phyloP scores from a whole-genome alignment of 352 stramenopile species.

The Phytophthora podocarpi region DNA sequence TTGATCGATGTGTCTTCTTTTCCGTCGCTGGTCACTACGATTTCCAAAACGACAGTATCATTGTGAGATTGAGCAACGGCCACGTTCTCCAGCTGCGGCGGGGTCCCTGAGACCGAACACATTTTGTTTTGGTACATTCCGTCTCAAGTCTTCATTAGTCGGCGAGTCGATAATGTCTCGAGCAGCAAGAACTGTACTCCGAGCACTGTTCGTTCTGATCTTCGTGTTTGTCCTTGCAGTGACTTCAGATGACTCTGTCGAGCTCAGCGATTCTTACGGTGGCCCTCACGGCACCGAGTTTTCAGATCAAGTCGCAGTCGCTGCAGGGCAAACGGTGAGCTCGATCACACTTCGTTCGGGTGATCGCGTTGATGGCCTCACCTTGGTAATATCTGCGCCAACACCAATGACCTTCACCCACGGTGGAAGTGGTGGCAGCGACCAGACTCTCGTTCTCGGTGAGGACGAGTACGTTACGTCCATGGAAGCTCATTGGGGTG shows the following conservation, averaged over 20 bases:
- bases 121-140: neutral
- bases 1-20: too few species aligned
- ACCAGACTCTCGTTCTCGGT: constrained; percentile 12
- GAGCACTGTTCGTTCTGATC: neutral
- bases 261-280: constrained; percentile 26
- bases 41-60: too few species aligned
- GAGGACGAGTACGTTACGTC: constrained; percentile 21
- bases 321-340: constrained; percentile 27
- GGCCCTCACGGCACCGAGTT: constrained; percentile 30
- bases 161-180: neutral
- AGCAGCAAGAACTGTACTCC: neutral
- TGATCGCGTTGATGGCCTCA: constrained; percentile 28
- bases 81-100: too few species aligned
- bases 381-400: constrained; percentile 15
- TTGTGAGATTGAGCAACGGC: too few species aligned
- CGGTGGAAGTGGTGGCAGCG: constrained; percentile 23
- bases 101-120: constrained; percentile 15
- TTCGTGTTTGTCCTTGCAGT: neutral
- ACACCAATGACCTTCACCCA: constrained; percentile 26
- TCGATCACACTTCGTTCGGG: constrained; percentile 20
- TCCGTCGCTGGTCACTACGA: too few species aligned
- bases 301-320: constrained; percentile 29
- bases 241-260: constrained; percentile 20
- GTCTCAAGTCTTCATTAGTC: neutral
- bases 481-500: constrained; percentile 29